Base-by-base conservation (phyloP, 1,139 yeast genomes). In the Nakaseomyces nivariensis region DNA sequence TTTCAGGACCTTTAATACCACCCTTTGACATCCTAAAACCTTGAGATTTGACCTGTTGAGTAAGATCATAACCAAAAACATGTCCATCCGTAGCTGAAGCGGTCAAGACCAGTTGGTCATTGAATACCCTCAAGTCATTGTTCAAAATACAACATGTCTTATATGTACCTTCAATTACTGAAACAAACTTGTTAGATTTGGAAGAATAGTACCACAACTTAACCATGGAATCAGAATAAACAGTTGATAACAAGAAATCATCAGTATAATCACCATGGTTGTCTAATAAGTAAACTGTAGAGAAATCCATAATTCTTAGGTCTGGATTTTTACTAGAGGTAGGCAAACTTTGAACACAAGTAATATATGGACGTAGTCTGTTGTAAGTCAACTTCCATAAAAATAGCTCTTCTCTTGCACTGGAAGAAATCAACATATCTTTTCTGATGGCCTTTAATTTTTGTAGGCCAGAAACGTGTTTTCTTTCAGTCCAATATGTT, bases 391-490 rank as follows among this genome's bases (percentile, higher is more conserved):
- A 60, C 53, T 76, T 77, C 98, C 98, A 92, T 7, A 88, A 69
- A 53, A 77, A 77, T 47, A 92, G 76, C 67, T 92, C 98, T 64
- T 92, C 98, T 60, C 94, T 79, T 0, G 96, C 97, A 9, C 95
- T 92, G 1, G 92, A 81, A 3, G 85, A 75, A 24, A 81, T 68
- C 54, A 89, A 70, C 36, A 74, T 79, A 6, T 73, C 63, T 9
- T 74, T 67, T 57, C 68, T 72, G 27, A 87, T 69, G 67, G 90
- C 85, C 52, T 77, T 79, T 13, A 86, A 74, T 46, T 78, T 75
- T 63, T 90, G 97, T 49, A 92, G 68, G 0, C 97, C 97, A 1
- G 97, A 87, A 3, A 88, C 83, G 64, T 92, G 98, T 52, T 79
- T 78, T 62, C 90, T 78, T 64, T 83, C 74, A 1, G 84, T 76